Base-by-base conservation (phyloP, 1,139 yeast genomes). In the Pichia sp. region DNA sequence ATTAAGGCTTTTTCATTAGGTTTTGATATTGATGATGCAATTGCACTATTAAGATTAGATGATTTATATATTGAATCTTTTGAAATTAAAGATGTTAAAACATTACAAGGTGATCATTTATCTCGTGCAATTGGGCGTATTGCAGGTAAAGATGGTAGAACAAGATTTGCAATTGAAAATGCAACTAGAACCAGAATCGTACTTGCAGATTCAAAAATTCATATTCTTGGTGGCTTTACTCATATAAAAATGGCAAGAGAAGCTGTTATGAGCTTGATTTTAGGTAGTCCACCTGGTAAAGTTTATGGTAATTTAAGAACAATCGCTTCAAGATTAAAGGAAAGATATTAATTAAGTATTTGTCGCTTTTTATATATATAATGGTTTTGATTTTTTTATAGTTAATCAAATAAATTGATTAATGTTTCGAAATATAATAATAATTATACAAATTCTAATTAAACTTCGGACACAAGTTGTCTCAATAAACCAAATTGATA, bases 41-140 rank as follows among this genome's bases (percentile, higher is more conserved):
- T 95, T 63, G 97, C 99, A 9, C 75, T 93, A 56, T 76, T 93
- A 63, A 83, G 99, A 71, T 77, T 93, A 65, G 99, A 93, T 69
- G 99, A 93, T 69, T 79, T 93, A 61, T 93, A 91, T 73, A 90
- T 95, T 60, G 99, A 93, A 71, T 90, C 98, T 3, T 93, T 93
- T 67, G 99, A 93, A 68, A 79, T 93, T 63, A 93, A 95, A 70
- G 99, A 93, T 71, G 98, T 93, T 56, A 95, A 93, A 73, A 91
- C 97, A 3, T 75, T 93, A 61, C 83, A 83, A 38, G 99, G 99
- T 27, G 99, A 93, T 71, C 99, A 93, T 79, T 78, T 93, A 69
- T 85, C 96, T 47, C 84, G 99, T 76, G 99, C 99, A 22, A 93
- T 93, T 68, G 99, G 99, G 64, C 90, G 99, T 78, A 93, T 93